Evolutionary conservation across 2,329 filamentous ascomycete genomes (phyloP).

Genomic region (Penicillium sp.): DNA sequence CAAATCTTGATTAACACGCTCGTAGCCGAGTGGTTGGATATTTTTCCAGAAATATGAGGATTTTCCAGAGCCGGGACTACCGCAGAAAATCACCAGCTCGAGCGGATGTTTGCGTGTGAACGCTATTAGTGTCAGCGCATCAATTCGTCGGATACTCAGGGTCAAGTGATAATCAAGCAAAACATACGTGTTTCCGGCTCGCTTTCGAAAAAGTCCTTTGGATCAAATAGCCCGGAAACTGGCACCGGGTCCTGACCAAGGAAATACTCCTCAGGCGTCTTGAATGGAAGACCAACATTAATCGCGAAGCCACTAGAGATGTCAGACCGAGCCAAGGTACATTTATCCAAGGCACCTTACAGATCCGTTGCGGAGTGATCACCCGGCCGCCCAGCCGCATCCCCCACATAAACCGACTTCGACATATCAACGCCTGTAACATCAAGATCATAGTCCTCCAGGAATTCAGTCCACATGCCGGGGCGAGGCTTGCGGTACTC

Average conservation of each 20-base stretch:
- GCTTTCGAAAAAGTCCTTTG: slow-evolving; percentile 57
- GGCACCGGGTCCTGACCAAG: slow-evolving; percentile 67
- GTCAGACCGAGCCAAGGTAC: slow-evolving; percentile 24
- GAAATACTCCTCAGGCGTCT: slow-evolving; percentile 93
- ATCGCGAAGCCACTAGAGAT: slow-evolving; percentile 73
- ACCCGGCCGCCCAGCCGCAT: slow-evolving; percentile 67
- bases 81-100: slow-evolving; percentile 85
- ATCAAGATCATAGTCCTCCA: slow-evolving; percentile 64
- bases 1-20: slow-evolving; percentile 86
- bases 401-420: slow-evolving; percentile 83
- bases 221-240: slow-evolving; percentile 74
- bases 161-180: background rate
- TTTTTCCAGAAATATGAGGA: slow-evolving; percentile 85
- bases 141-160: background rate
- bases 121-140: background rate
- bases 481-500: slow-evolving; percentile 81
- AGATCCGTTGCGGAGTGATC: slow-evolving; percentile 66
- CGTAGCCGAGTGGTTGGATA: slow-evolving; percentile 77
- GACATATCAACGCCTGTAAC: slow-evolving; percentile 67
- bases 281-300: slow-evolving; percentile 79
- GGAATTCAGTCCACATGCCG: slow-evolving; percentile 82
- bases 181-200: slow-evolving; percentile 40
- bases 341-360: slow-evolving; percentile 38
- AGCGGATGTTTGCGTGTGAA: slow-evolving; percentile 65
- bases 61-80: slow-evolving; percentile 88